Conservation (phyloP, 225 moss, liverwort and hornwort genomes). For the Rhytidiadelphus loreus region DNA sequence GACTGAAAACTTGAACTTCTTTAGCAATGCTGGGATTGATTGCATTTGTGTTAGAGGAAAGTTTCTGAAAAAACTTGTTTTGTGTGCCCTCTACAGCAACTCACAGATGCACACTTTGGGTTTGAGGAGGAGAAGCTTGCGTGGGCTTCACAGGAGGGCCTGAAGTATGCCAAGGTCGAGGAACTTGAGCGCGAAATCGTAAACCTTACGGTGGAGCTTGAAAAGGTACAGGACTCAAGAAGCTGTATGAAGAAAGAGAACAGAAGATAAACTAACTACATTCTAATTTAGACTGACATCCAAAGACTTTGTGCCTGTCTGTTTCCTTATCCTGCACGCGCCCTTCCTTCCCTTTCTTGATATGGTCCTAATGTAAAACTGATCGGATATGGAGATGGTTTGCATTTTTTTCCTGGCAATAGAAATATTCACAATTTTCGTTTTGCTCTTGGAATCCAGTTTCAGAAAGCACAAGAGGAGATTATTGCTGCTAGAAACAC, state of each 20-base stretch:
- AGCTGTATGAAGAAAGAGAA: neutral
- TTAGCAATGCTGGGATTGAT: neutral
- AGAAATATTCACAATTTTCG: neutral
- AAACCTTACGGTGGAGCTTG: constrained; percentile 35
- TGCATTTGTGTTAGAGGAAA: neutral
- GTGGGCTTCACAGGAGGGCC: constrained; percentile 34
- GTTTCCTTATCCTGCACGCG: neutral
- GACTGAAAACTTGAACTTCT: neutral
- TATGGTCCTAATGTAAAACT: neutral
- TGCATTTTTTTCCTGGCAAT: neutral
- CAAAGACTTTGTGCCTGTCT: neutral
- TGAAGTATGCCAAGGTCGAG: constrained; percentile 41
- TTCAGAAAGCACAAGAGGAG: constrained; percentile 40
- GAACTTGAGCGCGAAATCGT: constrained; percentile 40
- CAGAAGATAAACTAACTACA: neutral
- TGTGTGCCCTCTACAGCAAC: constrained; percentile 47
- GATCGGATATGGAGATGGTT: neutral
- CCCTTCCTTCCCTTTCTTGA: neutral
- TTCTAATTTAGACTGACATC: neutral
- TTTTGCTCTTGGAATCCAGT: constrained; percentile 21
- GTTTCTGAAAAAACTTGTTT: neutral
- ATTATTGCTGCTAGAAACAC: constrained; percentile 16
- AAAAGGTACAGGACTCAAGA: constrained; percentile 36
- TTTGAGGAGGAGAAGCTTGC: constrained; percentile 66
- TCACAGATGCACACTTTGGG: constrained; percentile 60